phyloP scores from a whole-genome alignment of 2,329 filamentous ascomycete genomes.

The Aureobasidium pullulans region DNA sequence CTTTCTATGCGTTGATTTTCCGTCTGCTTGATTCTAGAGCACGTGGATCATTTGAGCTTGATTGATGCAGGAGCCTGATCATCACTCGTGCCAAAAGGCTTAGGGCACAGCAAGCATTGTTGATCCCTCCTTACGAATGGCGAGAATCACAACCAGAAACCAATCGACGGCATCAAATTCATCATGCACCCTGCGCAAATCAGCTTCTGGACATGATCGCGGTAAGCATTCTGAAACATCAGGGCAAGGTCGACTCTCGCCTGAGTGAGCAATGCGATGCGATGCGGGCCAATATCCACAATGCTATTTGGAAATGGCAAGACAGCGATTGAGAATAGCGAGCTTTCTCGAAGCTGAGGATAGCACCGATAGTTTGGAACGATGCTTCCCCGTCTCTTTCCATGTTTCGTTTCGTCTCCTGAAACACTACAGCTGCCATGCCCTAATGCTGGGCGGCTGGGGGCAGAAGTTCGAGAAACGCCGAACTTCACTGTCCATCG shows the following conservation, averaged over 20 bases:
- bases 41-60: background rate
- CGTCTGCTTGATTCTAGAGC: background rate
- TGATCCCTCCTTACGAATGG: background rate
- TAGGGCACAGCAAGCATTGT: background rate
- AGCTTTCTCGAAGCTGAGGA: background rate
- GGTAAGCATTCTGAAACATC: background rate
- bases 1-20: background rate
- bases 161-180: background rate
- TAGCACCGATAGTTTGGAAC: background rate
- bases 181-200: background rate
- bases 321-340: background rate
- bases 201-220: background rate
- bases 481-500: background rate
- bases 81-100: background rate
- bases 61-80: background rate
- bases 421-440: conserved; percentile 6
- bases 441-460: background rate
- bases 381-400: background rate
- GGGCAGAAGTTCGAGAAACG: background rate
- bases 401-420: background rate
- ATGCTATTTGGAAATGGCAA: background rate
- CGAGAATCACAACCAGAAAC: no score
- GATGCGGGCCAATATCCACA: background rate
- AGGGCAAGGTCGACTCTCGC: background rate
- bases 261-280: background rate